Percentiles rank a stretch among this genome's conserved stretches.
These are phyloP conservation scores for Zoysia matrella DNA, from an alignment of 202 grass and related monocot genomes.

Conservation along the genomic window DNA sequence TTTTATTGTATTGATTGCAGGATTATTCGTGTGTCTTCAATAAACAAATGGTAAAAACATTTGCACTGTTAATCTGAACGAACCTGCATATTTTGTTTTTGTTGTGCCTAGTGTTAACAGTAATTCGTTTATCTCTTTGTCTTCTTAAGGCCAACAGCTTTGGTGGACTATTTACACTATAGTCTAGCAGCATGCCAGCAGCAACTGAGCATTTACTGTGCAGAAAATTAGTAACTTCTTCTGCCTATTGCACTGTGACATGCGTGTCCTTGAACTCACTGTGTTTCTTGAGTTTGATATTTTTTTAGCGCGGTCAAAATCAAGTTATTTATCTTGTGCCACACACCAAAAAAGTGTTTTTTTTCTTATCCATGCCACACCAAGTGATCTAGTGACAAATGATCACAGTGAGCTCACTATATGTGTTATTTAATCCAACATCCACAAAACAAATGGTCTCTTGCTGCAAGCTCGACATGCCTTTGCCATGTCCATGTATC, in stretches of 20 bases:
- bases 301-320: not conserved
- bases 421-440: not conserved
- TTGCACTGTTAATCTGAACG: not conserved
- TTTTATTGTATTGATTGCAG: slow-evolving; percentile 5
- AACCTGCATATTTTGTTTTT: slow-evolving; percentile 6
- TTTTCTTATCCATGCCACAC: not conserved
- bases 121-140: not conserved
- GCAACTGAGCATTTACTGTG: not conserved
- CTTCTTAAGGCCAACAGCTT: slow-evolving; percentile 11
- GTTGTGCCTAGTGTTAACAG: not conserved
- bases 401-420: not conserved
- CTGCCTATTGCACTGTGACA: not conserved
- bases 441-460: not conserved
- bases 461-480: slow-evolving; percentile 3
- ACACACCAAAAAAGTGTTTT: too few relatives aligned
- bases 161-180: not conserved
- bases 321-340: not conserved
- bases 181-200: not conserved
- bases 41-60: not conserved
- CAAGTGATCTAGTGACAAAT: slow-evolving; percentile 1
- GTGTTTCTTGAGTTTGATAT: not conserved
- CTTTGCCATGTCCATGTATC: slow-evolving; percentile 6
- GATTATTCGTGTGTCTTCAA: not conserved
- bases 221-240: not conserved
- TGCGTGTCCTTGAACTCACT: not conserved